phyloP scores from a whole-genome alignment of 2,329 filamentous ascomycete genomes.

The Colletotrichum costaricense region DNA sequence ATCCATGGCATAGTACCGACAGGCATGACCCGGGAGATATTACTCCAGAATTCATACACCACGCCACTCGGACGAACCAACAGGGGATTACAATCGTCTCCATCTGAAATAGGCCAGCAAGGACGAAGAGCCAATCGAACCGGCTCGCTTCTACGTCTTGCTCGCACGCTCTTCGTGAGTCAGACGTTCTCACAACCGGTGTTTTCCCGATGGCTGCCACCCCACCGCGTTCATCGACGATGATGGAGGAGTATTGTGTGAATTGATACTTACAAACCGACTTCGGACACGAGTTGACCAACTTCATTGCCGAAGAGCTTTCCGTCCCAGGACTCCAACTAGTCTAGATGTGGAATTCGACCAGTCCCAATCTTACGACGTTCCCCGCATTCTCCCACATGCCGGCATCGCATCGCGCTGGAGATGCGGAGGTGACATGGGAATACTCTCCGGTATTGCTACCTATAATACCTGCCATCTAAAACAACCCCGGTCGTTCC shows the following conservation, averaged over 20 bases:
- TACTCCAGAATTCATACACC: not conserved
- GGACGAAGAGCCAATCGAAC: not conserved
- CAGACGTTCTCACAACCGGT: not conserved
- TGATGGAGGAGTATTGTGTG: not conserved
- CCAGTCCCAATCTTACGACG: not conserved
- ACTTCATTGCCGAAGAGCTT: constrained; percentile 14
- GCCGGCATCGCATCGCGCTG: not conserved
- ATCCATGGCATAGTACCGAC: not conserved
- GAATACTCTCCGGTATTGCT: not conserved
- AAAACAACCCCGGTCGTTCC: not conserved
- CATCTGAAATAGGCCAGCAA: not conserved
- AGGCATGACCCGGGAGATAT: not conserved
- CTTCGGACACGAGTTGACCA: not conserved
- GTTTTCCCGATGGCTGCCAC: not conserved
- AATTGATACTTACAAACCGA: not conserved
- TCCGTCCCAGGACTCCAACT: not conserved
- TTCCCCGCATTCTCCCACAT: constrained; percentile 25
- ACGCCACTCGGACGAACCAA: not conserved
- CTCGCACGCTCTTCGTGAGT: not conserved
- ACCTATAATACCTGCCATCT: not conserved
- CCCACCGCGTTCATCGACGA: not conserved
- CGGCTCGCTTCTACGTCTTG: not conserved
- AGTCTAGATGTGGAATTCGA: not conserved
- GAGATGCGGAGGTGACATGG: not conserved
- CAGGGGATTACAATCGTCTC: not conserved